Evolutionary conservation across 805 yeast species (phyloP).

Genomic region (Brettanomyces naardenensis): DNA sequence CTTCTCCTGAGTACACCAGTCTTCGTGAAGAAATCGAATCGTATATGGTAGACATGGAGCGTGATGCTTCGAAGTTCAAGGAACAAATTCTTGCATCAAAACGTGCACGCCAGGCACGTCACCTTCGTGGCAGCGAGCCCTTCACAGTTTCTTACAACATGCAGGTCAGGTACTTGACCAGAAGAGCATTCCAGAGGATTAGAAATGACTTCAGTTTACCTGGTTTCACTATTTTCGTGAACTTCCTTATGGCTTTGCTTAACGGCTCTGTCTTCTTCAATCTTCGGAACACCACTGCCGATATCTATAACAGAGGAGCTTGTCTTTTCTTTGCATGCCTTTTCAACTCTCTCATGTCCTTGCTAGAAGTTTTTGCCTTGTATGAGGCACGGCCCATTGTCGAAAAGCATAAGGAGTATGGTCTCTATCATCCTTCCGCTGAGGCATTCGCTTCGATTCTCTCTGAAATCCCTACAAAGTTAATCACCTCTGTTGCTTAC

Average conservation of each 20-base stretch:
- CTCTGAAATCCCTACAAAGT: slow-evolving; percentile 42
- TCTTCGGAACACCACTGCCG: slow-evolving; percentile 29
- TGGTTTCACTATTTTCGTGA: slow-evolving; percentile 33
- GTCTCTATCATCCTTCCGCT: slow-evolving; percentile 50
- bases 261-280: slow-evolving; percentile 51
- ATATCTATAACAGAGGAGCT: slow-evolving; percentile 49
- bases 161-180: slow-evolving; percentile 40
- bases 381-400: slow-evolving; percentile 48
- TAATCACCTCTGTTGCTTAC: slow-evolving; percentile 34
- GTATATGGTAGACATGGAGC: slow-evolving; percentile 8
- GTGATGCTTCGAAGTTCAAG: slow-evolving; percentile 18
- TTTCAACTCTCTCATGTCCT: slow-evolving; percentile 51
- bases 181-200: slow-evolving; percentile 40
- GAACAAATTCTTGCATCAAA: slow-evolving; percentile 30
- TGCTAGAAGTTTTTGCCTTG: slow-evolving; percentile 46
- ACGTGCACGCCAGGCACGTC: slow-evolving; percentile 42
- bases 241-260: slow-evolving; percentile 43
- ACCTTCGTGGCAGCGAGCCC: slow-evolving; percentile 38
- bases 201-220: slow-evolving; percentile 42
- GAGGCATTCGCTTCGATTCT: slow-evolving; percentile 48
- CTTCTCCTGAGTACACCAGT: slow-evolving; percentile 23
- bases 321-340: slow-evolving; percentile 57
- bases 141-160: slow-evolving; percentile 40
- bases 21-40: slow-evolving; percentile 29
- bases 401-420: slow-evolving; percentile 48